phyloP scores from a whole-genome alignment of 1,284 basidiomycete species.

The Pulchroboletus neoregius region DNA sequence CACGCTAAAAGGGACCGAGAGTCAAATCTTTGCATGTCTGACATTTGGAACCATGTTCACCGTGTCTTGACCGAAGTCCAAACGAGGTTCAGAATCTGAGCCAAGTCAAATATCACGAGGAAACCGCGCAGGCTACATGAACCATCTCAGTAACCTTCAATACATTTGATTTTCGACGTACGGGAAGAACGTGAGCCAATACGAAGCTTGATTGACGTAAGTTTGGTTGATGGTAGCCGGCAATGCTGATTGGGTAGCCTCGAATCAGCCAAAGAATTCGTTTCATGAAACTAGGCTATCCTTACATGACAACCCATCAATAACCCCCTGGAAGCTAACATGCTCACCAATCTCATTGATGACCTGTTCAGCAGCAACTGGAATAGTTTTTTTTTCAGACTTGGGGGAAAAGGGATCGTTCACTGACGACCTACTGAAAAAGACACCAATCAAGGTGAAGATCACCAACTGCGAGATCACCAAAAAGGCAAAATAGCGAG shows the following conservation, averaged over 20 bases:
- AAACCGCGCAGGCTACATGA: slow-evolving; percentile 78
- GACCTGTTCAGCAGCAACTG: slow-evolving; percentile 55
- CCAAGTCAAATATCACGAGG: slow-evolving; percentile 90
- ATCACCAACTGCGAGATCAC: slow-evolving; percentile 87
- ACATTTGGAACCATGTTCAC: slow-evolving; percentile 32
- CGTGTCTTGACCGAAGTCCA: slow-evolving; percentile 83
- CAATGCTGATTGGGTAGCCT: slow-evolving; percentile 44
- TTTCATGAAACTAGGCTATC: neutral
- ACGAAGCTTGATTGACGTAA: slow-evolving; percentile 80
- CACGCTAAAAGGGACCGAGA: slow-evolving; percentile 43
- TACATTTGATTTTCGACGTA: slow-evolving; percentile 36
- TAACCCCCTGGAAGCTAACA: slow-evolving; percentile 62
- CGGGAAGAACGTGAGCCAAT: slow-evolving; percentile 96
- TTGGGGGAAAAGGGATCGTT: neutral
- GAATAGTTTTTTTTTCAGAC: neutral
- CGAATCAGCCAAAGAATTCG: slow-evolving; percentile 2
- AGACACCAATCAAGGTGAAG: slow-evolving; percentile 87
- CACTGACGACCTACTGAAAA: slow-evolving; percentile 64
- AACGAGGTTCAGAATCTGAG: slow-evolving; percentile 89
- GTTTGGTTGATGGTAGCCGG: slow-evolving; percentile 72
- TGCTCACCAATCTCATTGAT: slow-evolving; percentile 65
- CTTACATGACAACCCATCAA: slow-evolving; percentile 63
- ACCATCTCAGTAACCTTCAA: slow-evolving; percentile 11
- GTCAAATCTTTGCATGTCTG: neutral
- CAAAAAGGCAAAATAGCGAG: slow-evolving; percentile 89